Base-by-base conservation (phyloP, 306 rosid genomes). In the Quercus variabilis region DNA sequence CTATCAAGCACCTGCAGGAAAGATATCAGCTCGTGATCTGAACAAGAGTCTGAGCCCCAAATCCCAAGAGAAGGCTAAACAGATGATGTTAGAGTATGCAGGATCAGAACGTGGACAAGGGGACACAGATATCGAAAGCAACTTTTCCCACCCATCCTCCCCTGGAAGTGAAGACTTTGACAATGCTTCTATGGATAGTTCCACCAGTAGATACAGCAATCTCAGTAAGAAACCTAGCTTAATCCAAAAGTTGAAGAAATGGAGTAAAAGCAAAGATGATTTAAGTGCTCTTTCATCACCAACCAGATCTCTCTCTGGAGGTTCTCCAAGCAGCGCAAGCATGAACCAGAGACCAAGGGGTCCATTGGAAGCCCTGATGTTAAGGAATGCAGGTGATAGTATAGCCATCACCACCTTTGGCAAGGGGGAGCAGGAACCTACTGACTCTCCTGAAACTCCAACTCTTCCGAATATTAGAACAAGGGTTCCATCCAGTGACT, bases 81-180 rank as follows among this genome's bases (percentile, higher is more conserved):
- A 87, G 75, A 80, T 95, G 73, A 93, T 95, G 97, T 75, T 93
- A 74, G 99, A 95, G 83, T 95, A 95, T 71, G 97, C 94, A 15
- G 94, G 91, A 85, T 93, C 98, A 13, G 99, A 96, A 84, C 97
- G 97, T 2, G 98, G 97, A 35, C 99, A 93, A 83, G 96, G 92
- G 30, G 99, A 95, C 79, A 93, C 99, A 25, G 99, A 95, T 81
- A 80, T 91, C 31, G 99, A 96, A 35, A 96, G 99, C 88, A 93
- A 96, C 82, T 89, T 89, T 78, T 96, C 98, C 68, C 98, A 96
- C 56, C 98, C 98, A 14, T 95, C 99, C 76, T 95, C 99, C 79
- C 98, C 99, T 5, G 97, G 99, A 79, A 96, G 99, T 83, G 99
- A 96, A 80, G 99, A 96, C 81, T 90, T 93, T 77, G 99, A 93